These are phyloP conservation scores for Cryptococcus depauperatus DNA, from an alignment of 1,284 basidiomycete genomes.

Conservation along the genomic window DNA sequence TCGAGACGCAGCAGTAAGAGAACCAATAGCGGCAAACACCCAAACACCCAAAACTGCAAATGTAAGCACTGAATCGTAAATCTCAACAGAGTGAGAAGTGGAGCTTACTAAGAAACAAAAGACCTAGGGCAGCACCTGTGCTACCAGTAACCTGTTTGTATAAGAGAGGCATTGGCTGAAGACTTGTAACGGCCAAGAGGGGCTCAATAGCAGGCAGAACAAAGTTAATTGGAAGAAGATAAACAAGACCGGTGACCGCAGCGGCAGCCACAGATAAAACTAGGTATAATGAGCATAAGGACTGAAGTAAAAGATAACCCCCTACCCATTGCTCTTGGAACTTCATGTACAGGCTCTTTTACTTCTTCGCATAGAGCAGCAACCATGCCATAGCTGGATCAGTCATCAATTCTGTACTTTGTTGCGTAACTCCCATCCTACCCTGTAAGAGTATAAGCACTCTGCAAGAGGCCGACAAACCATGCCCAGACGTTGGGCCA, in stretches of 20 bases:
- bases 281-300: constrained; percentile 2
- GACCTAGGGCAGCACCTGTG: constrained; percentile 45
- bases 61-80: neutral
- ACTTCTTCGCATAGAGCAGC: constrained; percentile 45
- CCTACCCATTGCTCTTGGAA: constrained; percentile 44
- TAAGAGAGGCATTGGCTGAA: constrained; percentile 47
- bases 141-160: constrained; percentile 47
- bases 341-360: constrained; percentile 40
- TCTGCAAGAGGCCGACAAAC: constrained; percentile 46
- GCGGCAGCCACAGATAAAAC: constrained; percentile 46
- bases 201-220: constrained; percentile 44
- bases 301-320: constrained; percentile 1
- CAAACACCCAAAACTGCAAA: constrained; percentile 45
- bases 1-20: constrained; percentile 46
- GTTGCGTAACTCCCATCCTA: constrained; percentile 6
- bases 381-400: constrained; percentile 43
- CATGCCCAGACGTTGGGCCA: constrained; percentile 43
- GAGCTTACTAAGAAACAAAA: constrained; percentile 44
- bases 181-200: constrained; percentile 42
- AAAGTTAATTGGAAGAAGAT: constrained; percentile 47
- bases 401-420: constrained; percentile 4
- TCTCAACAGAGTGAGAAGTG: neutral
- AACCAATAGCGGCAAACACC: constrained; percentile 47
- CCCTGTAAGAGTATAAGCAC: constrained; percentile 41
- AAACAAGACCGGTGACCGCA: constrained; percentile 46